Evolutionary conservation across 225 moss, liverwort and hornwort genomes (phyloP).

Genomic region (Polytrichum commune): DNA sequence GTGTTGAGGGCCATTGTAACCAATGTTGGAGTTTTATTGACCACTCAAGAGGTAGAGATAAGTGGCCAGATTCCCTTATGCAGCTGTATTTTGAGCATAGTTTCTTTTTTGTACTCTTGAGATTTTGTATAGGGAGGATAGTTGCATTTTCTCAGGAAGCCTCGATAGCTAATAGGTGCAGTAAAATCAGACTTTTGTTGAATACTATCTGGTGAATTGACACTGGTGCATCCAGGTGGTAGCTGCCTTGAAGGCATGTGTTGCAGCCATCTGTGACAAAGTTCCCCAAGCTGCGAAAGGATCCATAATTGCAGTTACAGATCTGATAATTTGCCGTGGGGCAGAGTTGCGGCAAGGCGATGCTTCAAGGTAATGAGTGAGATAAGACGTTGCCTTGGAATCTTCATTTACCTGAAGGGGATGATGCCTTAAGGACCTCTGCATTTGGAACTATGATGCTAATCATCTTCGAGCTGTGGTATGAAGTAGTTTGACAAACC

Average conservation of each 20-base stretch:
- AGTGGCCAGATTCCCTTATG: background rate
- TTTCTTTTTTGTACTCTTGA: background rate
- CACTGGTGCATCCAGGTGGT: constrained; percentile 57
- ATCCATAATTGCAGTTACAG: constrained; percentile 71
- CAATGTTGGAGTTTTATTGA: constrained; percentile 68
- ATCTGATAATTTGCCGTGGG: constrained; percentile 75
- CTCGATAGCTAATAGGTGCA: background rate
- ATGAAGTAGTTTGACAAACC: no score
- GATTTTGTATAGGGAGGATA: background rate
- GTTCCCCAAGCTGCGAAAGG: constrained; percentile 76
- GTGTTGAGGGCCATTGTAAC: constrained; percentile 60
- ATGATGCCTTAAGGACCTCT: background rate
- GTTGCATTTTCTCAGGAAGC: background rate
- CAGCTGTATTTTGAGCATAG: background rate
- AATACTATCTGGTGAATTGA: background rate
- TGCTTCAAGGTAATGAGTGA: constrained; percentile 62
- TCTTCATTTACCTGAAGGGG: background rate
- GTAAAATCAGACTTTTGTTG: background rate
- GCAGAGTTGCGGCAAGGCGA: constrained; percentile 79
- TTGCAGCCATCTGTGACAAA: constrained; percentile 83
- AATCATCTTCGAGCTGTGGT: no score
- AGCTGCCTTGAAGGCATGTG: constrained; percentile 82
- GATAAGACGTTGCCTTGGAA: background rate
- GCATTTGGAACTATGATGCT: no score
- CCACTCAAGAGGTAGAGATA: constrained; percentile 73